Evolutionary conservation across 202 grass and related monocot species (phyloP).

Genomic region (Sporobolus alterniflorus): DNA sequence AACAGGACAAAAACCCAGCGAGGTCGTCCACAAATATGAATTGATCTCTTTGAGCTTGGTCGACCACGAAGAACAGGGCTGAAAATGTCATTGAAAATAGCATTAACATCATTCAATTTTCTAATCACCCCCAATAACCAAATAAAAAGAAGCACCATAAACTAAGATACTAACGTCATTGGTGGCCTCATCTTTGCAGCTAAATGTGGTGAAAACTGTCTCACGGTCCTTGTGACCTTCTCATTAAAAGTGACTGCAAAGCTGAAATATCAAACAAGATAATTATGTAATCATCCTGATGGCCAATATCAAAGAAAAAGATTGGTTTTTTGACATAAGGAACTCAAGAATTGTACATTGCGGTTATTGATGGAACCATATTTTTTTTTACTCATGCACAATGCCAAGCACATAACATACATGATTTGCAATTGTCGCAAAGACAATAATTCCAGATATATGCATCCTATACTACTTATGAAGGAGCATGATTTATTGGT

Average conservation of each 20-base stretch:
- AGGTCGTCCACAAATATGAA: conserved; percentile 92
- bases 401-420: neutral
- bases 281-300: neutral
- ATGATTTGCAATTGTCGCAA: neutral
- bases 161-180: conserved; percentile 50
- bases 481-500: neutral
- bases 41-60: conserved; percentile 84
- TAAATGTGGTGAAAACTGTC: conserved; percentile 90
- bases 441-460: neutral
- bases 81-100: conserved; percentile 24
- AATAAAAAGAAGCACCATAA: conserved; percentile 24
- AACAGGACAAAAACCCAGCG: conserved; percentile 84
- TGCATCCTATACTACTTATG: neutral
- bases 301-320: neutral
- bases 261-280: conserved; percentile 47
- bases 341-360: neutral
- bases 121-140: neutral
- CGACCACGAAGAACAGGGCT: conserved; percentile 87
- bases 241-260: conserved; percentile 96
- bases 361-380: neutral
- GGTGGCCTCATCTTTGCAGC: conserved; percentile 97
- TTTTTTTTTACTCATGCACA: neutral
- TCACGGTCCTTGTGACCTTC: conserved; percentile 77
- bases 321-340: neutral
- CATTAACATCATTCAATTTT: neutral